These are phyloP conservation scores for Didymella segeticola DNA, from an alignment of 2,329 filamentous ascomycete genomes.

Conservation along the genomic window DNA sequence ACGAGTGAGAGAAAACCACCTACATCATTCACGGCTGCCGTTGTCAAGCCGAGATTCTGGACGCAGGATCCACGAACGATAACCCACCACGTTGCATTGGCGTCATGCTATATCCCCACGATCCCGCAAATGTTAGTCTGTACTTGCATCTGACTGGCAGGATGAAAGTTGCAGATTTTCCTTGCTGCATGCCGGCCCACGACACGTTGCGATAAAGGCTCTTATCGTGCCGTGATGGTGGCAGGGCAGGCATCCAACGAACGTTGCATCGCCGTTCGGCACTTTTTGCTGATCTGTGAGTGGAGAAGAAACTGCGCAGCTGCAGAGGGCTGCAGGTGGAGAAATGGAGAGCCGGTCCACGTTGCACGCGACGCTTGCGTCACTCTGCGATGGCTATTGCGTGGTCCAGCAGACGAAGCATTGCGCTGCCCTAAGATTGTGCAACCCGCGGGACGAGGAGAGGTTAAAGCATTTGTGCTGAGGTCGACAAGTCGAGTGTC, in stretches of 20 bases:
- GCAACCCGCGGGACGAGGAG: not conserved
- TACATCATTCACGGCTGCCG: slow-evolving; percentile 19
- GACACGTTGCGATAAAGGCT: slow-evolving; percentile 33
- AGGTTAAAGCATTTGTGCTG: not conserved
- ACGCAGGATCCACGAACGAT: slow-evolving; percentile 23
- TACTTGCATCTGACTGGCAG: slow-evolving; percentile 23
- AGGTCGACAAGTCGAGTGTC: not conserved
- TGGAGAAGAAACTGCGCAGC: slow-evolving; percentile 26
- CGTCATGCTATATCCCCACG: slow-evolving; percentile 15
- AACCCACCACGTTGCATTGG: slow-evolving; percentile 29
- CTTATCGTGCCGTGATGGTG: slow-evolving; percentile 31
- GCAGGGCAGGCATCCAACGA: slow-evolving; percentile 27
- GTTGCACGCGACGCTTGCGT: slow-evolving; percentile 24
- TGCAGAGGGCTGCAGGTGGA: slow-evolving; percentile 23
- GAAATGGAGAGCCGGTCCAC: slow-evolving; percentile 15
- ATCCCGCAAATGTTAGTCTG: slow-evolving; percentile 2
- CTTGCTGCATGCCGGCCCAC: slow-evolving; percentile 24
- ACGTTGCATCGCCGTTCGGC: slow-evolving; percentile 29
- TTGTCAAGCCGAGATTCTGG: slow-evolving; percentile 16
- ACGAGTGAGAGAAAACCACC: slow-evolving; percentile 5
- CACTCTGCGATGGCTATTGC: slow-evolving; percentile 14
- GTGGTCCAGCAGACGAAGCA: slow-evolving; percentile 1
- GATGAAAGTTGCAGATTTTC: slow-evolving; percentile 22
- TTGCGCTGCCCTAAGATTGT: slow-evolving; percentile 7
- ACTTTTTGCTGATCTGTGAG: slow-evolving; percentile 22